A percentile compares a stretch with the other conserved stretches of the same genome.
These are phyloP conservation scores for Candida glucosophila DNA, from an alignment of 1,139 yeast species.

Conservation along the genomic window DNA sequence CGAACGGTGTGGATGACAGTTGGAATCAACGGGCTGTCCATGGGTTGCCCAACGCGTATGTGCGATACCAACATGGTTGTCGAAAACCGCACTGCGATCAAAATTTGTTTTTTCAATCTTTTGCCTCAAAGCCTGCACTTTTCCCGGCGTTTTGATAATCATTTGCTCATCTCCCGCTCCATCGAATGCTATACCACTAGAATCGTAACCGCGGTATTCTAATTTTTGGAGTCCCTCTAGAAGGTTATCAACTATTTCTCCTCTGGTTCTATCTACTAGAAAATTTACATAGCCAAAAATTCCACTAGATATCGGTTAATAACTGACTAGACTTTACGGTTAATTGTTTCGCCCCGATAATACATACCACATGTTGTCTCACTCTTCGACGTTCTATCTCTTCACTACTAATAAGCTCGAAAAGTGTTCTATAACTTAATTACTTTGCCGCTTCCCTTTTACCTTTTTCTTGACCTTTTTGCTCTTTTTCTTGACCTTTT, in stretches of 20 bases:
- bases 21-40: conserved; percentile 78
- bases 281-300: conserved; percentile 97
- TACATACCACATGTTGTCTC: conserved; percentile 1
- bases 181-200: conserved; percentile 93
- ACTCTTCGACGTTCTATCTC: too few species aligned
- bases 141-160: conserved; percentile 82
- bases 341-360: not conserved
- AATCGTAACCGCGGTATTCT: conserved; percentile 97
- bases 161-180: conserved; percentile 45
- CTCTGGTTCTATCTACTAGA: conserved; percentile 84
- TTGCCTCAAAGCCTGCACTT: conserved; percentile 74
- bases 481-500: too few species aligned
- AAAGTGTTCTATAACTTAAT: too few species aligned
- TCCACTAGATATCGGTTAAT: conserved; percentile 50
- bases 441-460: too few species aligned
- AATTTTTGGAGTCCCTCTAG: conserved; percentile 87
- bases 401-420: too few species aligned
- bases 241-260: conserved; percentile 82
- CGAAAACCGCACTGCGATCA: conserved; percentile 56
- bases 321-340: conserved; percentile 2
- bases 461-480: too few species aligned
- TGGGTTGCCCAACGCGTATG: conserved; percentile 99
- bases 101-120: conserved; percentile 50
- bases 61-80: conserved; percentile 91
- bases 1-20: conserved; percentile 96